Evolutionary conservation across 2,329 filamentous ascomycete genomes (phyloP).

Genomic region (Elsinoe australis): DNA sequence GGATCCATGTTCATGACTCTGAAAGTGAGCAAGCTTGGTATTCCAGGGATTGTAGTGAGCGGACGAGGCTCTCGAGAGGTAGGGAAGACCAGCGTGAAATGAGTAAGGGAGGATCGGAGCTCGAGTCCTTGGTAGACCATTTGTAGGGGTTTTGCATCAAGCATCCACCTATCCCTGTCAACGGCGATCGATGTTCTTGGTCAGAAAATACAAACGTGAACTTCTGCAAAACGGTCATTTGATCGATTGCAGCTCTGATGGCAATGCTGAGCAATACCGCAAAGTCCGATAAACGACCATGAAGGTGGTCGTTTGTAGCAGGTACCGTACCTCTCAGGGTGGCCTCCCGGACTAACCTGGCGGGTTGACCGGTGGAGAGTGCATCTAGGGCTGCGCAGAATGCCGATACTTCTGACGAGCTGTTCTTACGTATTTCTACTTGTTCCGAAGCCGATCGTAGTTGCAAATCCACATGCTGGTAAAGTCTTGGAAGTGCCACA

Average conservation of each 20-base stretch:
- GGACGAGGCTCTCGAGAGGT: slow-evolving; percentile 50
- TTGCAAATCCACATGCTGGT: too few species aligned
- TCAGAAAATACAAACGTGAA: too few species aligned
- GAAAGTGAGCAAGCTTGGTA: slow-evolving; percentile 48
- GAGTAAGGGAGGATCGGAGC: slow-evolving; percentile 43
- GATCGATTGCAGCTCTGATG: slow-evolving; percentile 51
- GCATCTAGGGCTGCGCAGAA: too few species aligned
- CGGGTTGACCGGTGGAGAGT: too few species aligned
- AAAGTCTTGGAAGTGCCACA: too few species aligned
- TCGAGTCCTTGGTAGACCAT: slow-evolving; percentile 52
- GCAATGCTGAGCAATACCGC: slow-evolving; percentile 57
- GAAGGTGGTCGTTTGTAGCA: slow-evolving; percentile 51
- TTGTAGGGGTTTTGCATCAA: slow-evolving; percentile 53
- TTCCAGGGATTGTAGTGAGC: slow-evolving; percentile 47
- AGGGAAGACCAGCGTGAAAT: slow-evolving; percentile 50
- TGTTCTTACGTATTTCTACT: too few species aligned
- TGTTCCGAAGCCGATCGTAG: too few species aligned
- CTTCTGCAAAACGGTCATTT: slow-evolving; percentile 47
- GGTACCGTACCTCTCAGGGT: too few species aligned
- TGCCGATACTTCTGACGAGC: too few species aligned
- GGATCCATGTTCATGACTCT: slow-evolving; percentile 55
- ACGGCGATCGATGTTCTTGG: too few species aligned
- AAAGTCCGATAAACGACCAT: slow-evolving; percentile 54
- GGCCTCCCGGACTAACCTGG: too few species aligned
- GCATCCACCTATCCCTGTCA: too few species aligned